Evolutionary conservation across 2,329 filamentous ascomycete species (phyloP), one percentile per base, ranked within the genome.

Genomic region (Neurospora sp.): DNA sequence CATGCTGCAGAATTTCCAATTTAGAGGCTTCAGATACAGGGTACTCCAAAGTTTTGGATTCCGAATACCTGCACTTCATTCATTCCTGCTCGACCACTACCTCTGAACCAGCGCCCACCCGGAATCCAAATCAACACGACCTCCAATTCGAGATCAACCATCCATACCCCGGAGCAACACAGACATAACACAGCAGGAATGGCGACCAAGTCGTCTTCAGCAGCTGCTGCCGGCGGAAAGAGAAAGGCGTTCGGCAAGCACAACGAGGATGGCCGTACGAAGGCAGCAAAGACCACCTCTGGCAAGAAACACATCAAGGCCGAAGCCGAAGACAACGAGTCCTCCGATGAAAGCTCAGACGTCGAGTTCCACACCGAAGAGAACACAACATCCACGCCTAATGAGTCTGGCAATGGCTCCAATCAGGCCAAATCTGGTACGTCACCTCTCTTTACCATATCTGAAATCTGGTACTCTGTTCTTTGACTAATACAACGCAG

Each of bases 221-320:
- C 78, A 70, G 79, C 81, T 66, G 79, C 80, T 66, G 78, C 79
- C 41, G 85, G 84, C 67, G 83, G 80, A 71, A 90, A 90, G 80
- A 82, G 88, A 74, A 90, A 90, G 80, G 82, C 83, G 40, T 79
- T 75, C 40, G 77, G 78, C 41, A 87, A 85, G 77, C 79, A 81
- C 65, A 81, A 77, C 67, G 74, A 80, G 19, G 79, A 80, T 66
- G 80, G 80, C 68, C 81, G 81, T 69, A 74, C 77, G 46, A 88
- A 88, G 78, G 89, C 89, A 77, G 79, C 81, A 46, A 83, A 83
- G 73, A 75, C 85, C 4, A 77, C 67, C 33, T 74, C 75, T 11
- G 74, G 72, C 28, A 74, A 77, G 70, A 79, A 80, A 70, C 72
- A 74, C 23, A 75, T 76, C 66, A 79, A 79, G 74, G 71, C 77